Conservation (phyloP, 179 eudicot species). For the Sideroxylon spinosum region DNA sequence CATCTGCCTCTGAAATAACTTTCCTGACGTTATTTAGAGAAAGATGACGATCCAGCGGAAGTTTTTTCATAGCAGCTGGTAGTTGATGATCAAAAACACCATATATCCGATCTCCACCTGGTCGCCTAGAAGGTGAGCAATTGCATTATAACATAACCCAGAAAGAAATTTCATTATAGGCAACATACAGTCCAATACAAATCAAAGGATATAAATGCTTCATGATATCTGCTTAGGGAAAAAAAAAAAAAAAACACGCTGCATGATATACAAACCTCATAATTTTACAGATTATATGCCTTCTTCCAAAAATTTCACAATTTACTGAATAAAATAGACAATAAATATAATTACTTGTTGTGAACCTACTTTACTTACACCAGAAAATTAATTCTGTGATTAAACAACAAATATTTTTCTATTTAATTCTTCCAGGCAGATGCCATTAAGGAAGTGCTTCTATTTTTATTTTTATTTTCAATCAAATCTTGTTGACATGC, state of each 20-base stretch:
- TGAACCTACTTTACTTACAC: no score
- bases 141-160: slow-evolving; percentile 10
- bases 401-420: no score
- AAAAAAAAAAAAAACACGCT: background rate
- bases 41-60: slow-evolving; percentile 96
- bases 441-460: no score
- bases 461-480: no score
- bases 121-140: slow-evolving; percentile 53
- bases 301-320: background rate
- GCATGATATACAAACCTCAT: background rate
- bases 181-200: background rate
- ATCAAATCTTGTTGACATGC: no score
- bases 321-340: no score
- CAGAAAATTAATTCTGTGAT: no score
- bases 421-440: no score
- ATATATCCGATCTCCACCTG: slow-evolving; percentile 93
- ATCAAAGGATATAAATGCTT: background rate
- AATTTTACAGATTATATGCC: background rate
- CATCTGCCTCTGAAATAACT: slow-evolving; percentile 97
- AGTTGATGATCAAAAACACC: slow-evolving; percentile 95
- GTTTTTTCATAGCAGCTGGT: slow-evolving; percentile 96
- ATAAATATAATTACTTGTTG: no score
- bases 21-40: slow-evolving; percentile 80
- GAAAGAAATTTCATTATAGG: background rate
- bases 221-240: no score